These are phyloP conservation scores for Goffeauzyma gilvescens DNA, from an alignment of 768 basidiomycete species.

Conservation along the genomic window DNA sequence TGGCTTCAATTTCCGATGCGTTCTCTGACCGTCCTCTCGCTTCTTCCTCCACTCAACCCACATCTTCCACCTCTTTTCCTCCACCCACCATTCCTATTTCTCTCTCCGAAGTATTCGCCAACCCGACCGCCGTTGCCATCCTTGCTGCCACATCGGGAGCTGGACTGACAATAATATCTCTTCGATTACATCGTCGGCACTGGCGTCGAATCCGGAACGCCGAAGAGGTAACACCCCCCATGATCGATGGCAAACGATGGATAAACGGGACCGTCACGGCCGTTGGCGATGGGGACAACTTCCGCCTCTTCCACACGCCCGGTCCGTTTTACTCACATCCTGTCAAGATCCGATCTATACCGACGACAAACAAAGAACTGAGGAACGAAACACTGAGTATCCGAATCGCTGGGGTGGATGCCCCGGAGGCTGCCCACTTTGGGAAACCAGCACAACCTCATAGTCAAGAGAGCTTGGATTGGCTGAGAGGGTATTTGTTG, in stretches of 20 bases:
- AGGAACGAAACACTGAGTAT: conserved; percentile 68
- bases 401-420: conserved; percentile 76
- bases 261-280: conserved; percentile 58
- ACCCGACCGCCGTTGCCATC: too few species aligned
- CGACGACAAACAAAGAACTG: conserved; percentile 45
- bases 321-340: conserved; percentile 56
- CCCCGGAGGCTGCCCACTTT: conserved; percentile 77
- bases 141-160: too few species aligned
- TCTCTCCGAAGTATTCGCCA: too few species aligned
- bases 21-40: too few species aligned
- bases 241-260: conserved; percentile 45
- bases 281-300: conserved; percentile 44
- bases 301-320: conserved; percentile 71
- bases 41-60: too few species aligned
- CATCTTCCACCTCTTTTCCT: too few species aligned
- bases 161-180: conserved; percentile 14
- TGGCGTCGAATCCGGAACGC: conserved; percentile 41
- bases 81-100: too few species aligned
- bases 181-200: conserved; percentile 16
- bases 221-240: conserved; percentile 51
- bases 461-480: conserved; percentile 51
- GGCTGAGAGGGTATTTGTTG: conserved; percentile 29
- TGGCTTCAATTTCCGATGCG: too few species aligned
- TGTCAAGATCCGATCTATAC: conserved; percentile 48
- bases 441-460: conserved; percentile 62